These are phyloP conservation scores for Colletotrichum australisinense DNA, from an alignment of 2,329 filamentous ascomycete species.

Conservation along the genomic window DNA sequence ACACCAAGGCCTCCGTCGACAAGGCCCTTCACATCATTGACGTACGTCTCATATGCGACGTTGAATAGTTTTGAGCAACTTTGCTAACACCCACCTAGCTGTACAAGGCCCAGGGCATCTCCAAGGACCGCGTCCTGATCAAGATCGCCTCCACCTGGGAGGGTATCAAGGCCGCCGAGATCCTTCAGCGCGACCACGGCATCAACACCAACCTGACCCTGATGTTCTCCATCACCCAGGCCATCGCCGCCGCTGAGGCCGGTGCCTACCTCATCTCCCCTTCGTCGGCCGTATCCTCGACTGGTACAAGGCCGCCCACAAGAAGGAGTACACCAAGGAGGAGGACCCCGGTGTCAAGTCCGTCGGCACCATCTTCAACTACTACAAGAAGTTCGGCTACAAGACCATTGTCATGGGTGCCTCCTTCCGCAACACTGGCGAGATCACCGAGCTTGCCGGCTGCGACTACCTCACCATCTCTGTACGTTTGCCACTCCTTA, in stretches of 20 bases:
- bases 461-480: slow-evolving; percentile 99
- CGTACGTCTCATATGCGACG: slow-evolving; percentile 61
- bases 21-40: slow-evolving; percentile 98
- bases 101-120: slow-evolving; percentile 91
- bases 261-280: slow-evolving; percentile 96
- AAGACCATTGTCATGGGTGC: slow-evolving; percentile 99
- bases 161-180: slow-evolving; percentile 98
- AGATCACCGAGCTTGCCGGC: slow-evolving; percentile 98
- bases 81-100: slow-evolving; percentile 67
- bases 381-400: slow-evolving; percentile 99
- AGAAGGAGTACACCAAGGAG: slow-evolving; percentile 90
- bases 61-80: slow-evolving; percentile 14
- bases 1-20: slow-evolving; percentile 89
- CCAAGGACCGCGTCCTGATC: slow-evolving; percentile 95
- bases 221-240: slow-evolving; percentile 96
- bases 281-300: slow-evolving; percentile 99
- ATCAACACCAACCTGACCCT: slow-evolving; percentile 99
- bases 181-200: slow-evolving; percentile 93
- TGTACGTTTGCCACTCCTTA: slow-evolving; percentile 60
- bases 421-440: slow-evolving; percentile 94
- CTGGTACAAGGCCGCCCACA: slow-evolving; percentile 97
- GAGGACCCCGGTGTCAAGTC: slow-evolving; percentile 97
- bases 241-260: slow-evolving; percentile 95
- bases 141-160: slow-evolving; percentile 99
- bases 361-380: slow-evolving; percentile 96